Evolutionary conservation across 2,329 filamentous ascomycete genomes (phyloP), one percentile per base, ranked within the genome.

Genomic region (Trichoderma sp.): DNA sequence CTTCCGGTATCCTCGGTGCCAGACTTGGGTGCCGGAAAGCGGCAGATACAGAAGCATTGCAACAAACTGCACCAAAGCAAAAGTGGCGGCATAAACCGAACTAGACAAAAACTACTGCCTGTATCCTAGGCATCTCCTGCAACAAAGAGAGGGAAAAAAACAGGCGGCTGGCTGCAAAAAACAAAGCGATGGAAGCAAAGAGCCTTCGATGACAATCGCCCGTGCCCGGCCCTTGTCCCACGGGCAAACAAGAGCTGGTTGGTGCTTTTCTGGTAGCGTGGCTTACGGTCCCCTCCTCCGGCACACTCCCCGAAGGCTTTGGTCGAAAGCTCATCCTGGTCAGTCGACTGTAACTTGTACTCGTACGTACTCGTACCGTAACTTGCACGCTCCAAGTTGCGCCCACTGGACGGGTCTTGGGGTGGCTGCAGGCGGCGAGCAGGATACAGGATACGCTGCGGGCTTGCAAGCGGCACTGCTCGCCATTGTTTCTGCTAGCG

Each of bases 191-290:
- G 29, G 41, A 59, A 53, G 60, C 60, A 63, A 21, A 31, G 31
- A 14, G 60, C 29, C 60, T 31, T 63, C 60, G 33, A 63, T 67
- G 65, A 56, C 65, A 50, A 27, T n/a, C 59, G 69, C 59, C 67
- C 35, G 59, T n/a, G 59, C 59, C 69, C 60, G 60, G 63, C 41
- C 69, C 69, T 64, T 64, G 69, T 64, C 59, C 69, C 14, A 64
- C 69, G 29, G 59, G 59, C 69, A 71, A 71, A 71, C 74, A 75
- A 71, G 60, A 66, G 65, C 74, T 75, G 74, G 74, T 69, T 75
- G 74, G 74, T 75, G 74, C 74, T 66, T 24, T 21, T 21, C 16
- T 33, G 66, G 62, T 62, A 75, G 68, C 69, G 74, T 67, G 68
- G 69, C 74, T 75, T 60, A 75, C 74, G 18, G 71, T 18, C 33